phyloP scores from a whole-genome alignment of 2,329 filamentous ascomycete genomes.

The Colletotrichum karsti region DNA sequence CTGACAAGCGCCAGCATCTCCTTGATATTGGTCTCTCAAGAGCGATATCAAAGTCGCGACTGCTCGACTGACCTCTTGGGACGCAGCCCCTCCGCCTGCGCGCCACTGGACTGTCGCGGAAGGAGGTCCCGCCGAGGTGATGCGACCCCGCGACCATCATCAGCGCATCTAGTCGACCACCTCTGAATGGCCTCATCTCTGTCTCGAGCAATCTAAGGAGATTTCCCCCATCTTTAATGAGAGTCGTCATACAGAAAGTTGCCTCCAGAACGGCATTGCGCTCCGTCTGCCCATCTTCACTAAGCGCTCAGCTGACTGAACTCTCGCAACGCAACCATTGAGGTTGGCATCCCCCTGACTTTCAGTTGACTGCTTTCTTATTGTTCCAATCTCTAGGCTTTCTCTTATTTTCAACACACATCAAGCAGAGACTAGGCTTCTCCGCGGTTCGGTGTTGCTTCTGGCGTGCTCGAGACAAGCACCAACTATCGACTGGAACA shows the following conservation, averaged over 20 bases:
- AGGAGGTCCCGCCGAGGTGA: neutral
- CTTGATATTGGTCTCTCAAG: neutral
- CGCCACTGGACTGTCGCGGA: neutral
- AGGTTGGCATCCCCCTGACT: constrained; percentile 4
- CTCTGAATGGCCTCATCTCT: constrained; percentile 4
- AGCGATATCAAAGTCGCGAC: neutral
- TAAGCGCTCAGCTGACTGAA: neutral
- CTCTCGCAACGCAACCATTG: neutral
- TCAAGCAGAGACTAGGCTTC: neutral
- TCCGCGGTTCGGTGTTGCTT: too few relatives aligned
- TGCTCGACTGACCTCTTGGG: neutral
- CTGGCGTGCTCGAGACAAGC: too few relatives aligned
- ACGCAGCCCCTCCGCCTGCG: neutral
- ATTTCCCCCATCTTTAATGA: neutral
- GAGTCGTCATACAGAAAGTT: neutral
- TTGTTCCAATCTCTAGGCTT: neutral
- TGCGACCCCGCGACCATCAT: neutral
- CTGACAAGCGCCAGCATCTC: neutral
- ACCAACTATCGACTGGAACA: too few relatives aligned
- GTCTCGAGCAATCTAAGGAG: neutral
- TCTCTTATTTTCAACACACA: neutral
- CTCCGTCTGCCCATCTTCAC: neutral
- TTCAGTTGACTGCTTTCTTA: neutral
- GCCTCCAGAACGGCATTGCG: neutral
- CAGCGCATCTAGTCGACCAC: neutral